phyloP scores from a whole-genome alignment of 305 asterid species.

The Euphrasia arctica region DNA sequence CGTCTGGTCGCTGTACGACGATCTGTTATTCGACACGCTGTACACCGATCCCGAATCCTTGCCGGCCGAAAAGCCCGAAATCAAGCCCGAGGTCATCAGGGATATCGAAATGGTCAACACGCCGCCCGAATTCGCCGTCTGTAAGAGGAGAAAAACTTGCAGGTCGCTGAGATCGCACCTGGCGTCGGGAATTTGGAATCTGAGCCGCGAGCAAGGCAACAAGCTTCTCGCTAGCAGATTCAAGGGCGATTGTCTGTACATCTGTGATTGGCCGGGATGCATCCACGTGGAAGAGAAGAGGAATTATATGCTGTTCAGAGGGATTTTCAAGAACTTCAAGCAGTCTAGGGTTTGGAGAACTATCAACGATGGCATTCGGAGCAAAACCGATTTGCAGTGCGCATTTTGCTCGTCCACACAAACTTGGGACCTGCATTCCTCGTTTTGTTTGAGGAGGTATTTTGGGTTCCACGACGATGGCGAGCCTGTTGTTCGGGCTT shows the following conservation, averaged over 20 bases:
- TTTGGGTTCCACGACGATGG: slow-evolving; percentile 95
- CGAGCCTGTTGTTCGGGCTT: slow-evolving; percentile 92
- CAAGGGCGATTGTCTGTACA: slow-evolving; percentile 77
- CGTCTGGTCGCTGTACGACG: slow-evolving; percentile 87
- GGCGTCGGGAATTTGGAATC: slow-evolving; percentile 75
- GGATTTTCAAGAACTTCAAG: slow-evolving; percentile 88
- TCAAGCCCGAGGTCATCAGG: slow-evolving; percentile 21
- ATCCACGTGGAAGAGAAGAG: slow-evolving; percentile 85
- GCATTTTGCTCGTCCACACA: slow-evolving; percentile 67
- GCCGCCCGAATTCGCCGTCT: slow-evolving; percentile 31
- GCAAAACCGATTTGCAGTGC: slow-evolving; percentile 57
- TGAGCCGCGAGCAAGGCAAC: slow-evolving; percentile 92
- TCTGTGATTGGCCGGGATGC: slow-evolving; percentile 93
- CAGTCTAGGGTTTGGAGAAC: slow-evolving; percentile 97
- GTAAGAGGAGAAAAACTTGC: slow-evolving; percentile 51
- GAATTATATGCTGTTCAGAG: slow-evolving; percentile 87
- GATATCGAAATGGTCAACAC: slow-evolving; percentile 25
- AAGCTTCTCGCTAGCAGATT: slow-evolving; percentile 83
- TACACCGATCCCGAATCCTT: slow-evolving; percentile 52
- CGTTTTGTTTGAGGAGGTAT: slow-evolving; percentile 84
- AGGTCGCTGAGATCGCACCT: slow-evolving; percentile 68
- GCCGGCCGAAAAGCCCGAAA: slow-evolving; percentile 29
- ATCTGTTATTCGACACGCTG: slow-evolving; percentile 68
- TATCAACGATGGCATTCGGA: slow-evolving; percentile 73
- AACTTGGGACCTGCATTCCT: slow-evolving; percentile 91